Percentiles rank a stretch among this genome's conserved stretches.
Conservation (phyloP, 2,329 filamentous ascomycete species). For the Aphanocladium album region DNA sequence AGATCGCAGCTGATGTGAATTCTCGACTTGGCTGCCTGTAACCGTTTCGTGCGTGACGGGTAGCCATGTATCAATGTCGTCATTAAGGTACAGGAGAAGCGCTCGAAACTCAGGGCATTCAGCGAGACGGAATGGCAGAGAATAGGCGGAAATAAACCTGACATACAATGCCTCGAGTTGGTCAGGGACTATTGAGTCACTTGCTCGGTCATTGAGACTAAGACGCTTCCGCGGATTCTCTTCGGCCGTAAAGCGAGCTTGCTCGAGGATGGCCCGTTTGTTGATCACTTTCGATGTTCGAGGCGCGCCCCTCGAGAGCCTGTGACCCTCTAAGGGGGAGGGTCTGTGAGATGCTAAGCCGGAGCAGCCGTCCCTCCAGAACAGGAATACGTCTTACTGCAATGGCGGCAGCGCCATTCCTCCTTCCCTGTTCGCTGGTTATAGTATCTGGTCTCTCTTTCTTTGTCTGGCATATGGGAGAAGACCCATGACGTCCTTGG, state of each 20-base stretch:
- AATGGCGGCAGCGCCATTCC: slow-evolving; percentile 16
- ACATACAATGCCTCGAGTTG: slow-evolving; percentile 6
- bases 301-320: slow-evolving; percentile 6
- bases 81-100: neutral
- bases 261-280: slow-evolving; percentile 12
- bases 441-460: slow-evolving; percentile 15
- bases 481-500: slow-evolving; percentile 15
- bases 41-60: neutral
- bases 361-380: slow-evolving; percentile 13
- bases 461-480: slow-evolving; percentile 15
- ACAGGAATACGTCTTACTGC: slow-evolving; percentile 12
- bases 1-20: slow-evolving; percentile 1
- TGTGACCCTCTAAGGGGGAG: slow-evolving; percentile 14
- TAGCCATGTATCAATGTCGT: neutral
- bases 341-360: slow-evolving; percentile 14
- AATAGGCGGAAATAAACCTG: neutral
- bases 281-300: slow-evolving; percentile 9
- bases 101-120: neutral
- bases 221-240: slow-evolving; percentile 14
- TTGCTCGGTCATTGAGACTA: slow-evolving; percentile 12
- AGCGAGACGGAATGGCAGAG: neutral
- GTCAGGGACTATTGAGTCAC: slow-evolving; percentile 12
- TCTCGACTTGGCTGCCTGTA: neutral
- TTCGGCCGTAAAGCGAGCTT: slow-evolving; percentile 9
- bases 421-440: slow-evolving; percentile 13